phyloP scores from a whole-genome alignment of 257 asterid species.

The Linaria vulgaris region DNA sequence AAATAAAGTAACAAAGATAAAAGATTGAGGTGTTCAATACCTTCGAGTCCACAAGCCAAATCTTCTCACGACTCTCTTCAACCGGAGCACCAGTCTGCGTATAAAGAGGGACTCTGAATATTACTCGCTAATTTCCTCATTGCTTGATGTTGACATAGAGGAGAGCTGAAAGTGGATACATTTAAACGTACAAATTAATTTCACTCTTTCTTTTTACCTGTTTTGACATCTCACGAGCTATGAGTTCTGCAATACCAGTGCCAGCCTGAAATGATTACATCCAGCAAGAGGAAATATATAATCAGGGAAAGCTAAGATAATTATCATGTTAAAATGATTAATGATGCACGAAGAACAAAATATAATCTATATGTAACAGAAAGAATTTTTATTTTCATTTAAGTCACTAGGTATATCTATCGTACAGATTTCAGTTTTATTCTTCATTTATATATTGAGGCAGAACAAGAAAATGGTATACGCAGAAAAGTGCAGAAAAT shows the following conservation, averaged over 20 bases:
- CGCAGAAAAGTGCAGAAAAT: constrained; percentile 2
- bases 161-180: constrained; percentile 8
- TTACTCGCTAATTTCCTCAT: background rate
- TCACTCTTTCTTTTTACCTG: constrained; percentile 48
- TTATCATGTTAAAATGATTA: background rate
- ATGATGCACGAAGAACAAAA: constrained; percentile 1
- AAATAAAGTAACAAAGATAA: constrained; percentile 5
- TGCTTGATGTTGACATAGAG: constrained; percentile 17
- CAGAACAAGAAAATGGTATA: background rate
- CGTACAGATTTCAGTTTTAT: background rate
- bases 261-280: constrained; percentile 70
- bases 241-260: constrained; percentile 93
- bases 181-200: constrained; percentile 9
- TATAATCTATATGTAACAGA: background rate
- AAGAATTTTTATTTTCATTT: background rate
- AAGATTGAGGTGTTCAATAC: constrained; percentile 25
- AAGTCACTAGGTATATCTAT: background rate
- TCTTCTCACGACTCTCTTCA: constrained; percentile 81
- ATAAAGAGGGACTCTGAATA: constrained; percentile 8
- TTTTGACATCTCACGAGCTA: constrained; percentile 88
- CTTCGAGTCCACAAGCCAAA: constrained; percentile 81
- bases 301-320: background rate
- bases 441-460: background rate
- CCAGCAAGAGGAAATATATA: background rate
- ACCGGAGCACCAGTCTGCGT: constrained; percentile 74